These are phyloP conservation scores for Schizonepeta tenuifolia DNA, from an alignment of 257 asterid species.

Conservation along the genomic window DNA sequence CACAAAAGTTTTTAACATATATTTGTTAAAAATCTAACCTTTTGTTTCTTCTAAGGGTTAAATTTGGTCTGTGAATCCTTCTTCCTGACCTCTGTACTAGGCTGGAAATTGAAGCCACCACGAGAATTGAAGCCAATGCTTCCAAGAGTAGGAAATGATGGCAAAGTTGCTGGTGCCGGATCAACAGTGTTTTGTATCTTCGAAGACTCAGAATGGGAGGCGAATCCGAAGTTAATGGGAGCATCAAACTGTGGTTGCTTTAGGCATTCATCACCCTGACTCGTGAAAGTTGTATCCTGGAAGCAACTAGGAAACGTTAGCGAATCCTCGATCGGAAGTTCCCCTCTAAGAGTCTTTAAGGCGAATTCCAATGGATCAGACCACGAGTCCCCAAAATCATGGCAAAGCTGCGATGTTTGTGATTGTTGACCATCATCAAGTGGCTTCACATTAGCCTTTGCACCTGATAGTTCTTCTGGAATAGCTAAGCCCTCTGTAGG, in stretches of 20 bases:
- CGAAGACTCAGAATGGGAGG: conserved; percentile 27
- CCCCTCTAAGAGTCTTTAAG: conserved; percentile 49
- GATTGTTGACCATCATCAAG: conserved; percentile 11
- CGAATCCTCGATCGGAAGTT: conserved; percentile 36
- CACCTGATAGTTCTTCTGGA: conserved; percentile 29
- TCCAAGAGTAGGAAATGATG: conserved; percentile 31
- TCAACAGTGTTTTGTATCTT: conserved; percentile 7
- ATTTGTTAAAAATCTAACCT: conserved; percentile 16
- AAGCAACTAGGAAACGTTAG: conserved; percentile 34
- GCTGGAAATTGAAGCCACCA: conserved; percentile 39
- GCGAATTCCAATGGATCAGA: conserved; percentile 50
- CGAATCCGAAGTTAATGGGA: conserved; percentile 36
- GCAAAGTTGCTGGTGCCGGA: conserved; percentile 31
- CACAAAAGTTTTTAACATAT: conserved; percentile 2
- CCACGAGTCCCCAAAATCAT: conserved; percentile 48
- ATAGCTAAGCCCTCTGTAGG: neutral
- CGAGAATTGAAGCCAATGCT: conserved; percentile 34
- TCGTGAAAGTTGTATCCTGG: conserved; percentile 4
- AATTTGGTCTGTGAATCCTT: conserved; percentile 46
- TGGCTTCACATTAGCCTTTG: conserved; percentile 16
- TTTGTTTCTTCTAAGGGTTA: conserved; percentile 37
- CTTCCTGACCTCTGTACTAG: conserved; percentile 38
- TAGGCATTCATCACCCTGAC: conserved; percentile 13
- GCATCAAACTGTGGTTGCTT: conserved; percentile 18
- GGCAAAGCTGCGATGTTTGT: conserved; percentile 33